Percentiles rank a stretch among this genome's conserved stretches.
Evolutionary conservation across 2,329 filamentous ascomycete species (phyloP).

Genomic region (Eurotiales sp.): DNA sequence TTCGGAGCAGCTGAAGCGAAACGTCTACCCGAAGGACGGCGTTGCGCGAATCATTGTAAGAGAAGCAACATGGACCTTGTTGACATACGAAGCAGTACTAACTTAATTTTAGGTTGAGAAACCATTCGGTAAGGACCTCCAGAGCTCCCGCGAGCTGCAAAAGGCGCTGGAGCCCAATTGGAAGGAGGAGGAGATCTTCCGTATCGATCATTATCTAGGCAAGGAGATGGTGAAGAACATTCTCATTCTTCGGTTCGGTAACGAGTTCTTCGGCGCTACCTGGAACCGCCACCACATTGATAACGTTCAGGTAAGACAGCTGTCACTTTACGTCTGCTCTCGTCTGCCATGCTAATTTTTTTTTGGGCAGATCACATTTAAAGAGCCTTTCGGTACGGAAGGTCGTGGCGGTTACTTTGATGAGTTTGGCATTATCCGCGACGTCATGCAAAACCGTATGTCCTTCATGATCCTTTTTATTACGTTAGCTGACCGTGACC

Average conservation of each 20-base stretch:
- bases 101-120: slow-evolving; percentile 79
- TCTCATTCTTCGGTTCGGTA: slow-evolving; percentile 93
- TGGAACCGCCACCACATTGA: slow-evolving; percentile 99
- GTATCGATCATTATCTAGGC: slow-evolving; percentile 98
- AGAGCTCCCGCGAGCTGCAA: slow-evolving; percentile 89
- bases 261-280: slow-evolving; percentile 96
- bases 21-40: slow-evolving; percentile 89
- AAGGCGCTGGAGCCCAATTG: slow-evolving; percentile 94
- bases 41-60: slow-evolving; percentile 91
- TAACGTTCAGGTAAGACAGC: slow-evolving; percentile 71
- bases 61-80: no score
- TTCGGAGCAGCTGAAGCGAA: slow-evolving; percentile 93
- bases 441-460: slow-evolving; percentile 97
- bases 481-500: background rate
- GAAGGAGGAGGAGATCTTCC: slow-evolving; percentile 98
- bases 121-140: slow-evolving; percentile 95
- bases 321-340: background rate
- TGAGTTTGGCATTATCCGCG: slow-evolving; percentile 97
- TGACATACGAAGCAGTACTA: no score
- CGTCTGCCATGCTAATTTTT: background rate
- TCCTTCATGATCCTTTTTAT: slow-evolving; percentile 17
- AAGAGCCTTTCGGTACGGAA: slow-evolving; percentile 98
- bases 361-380: slow-evolving; percentile 88
- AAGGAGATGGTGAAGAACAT: slow-evolving; percentile 99
- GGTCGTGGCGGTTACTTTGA: slow-evolving; percentile 98